Base-by-base conservation (phyloP, 2,329 filamentous ascomycete species). In the Cladobotryum protrusum region DNA sequence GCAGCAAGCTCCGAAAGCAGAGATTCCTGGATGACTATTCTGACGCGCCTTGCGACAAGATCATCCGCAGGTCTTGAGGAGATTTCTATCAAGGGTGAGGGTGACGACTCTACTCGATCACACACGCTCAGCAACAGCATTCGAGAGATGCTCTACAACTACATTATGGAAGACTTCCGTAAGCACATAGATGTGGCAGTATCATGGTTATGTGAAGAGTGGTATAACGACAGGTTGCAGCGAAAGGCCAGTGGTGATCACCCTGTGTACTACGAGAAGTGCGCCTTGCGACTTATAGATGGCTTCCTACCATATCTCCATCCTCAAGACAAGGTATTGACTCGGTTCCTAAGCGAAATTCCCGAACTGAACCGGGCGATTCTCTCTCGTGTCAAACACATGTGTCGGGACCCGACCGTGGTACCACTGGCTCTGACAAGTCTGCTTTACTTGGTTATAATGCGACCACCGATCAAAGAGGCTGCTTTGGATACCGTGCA, bases 171-270 rank as follows among this genome's bases (percentile, higher is more conserved):
- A 56, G 92, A 97, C 64, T 99, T 96, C 70, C 83, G 92, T 48
- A 84, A 80, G 54, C 85, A 93, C 40, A 91, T 97, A 55, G 91
- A 95, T 58, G 81, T 93, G 18, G 92, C 90, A 1, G 89, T 97
- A 46, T 85, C 86, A 7, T 99, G 93, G 93, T 77, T 99, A 14
- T 95, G 86, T 59, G 93, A 99, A 67, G 93, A 99, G 69, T 99
- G 93, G 92, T 97, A 96, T 68, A 95, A 91, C 60, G 92, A 97
- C 65, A 83, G 68, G 66, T 69, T 72, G 56, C 70, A 65, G 53
- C 71, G 62, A 50, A 73, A 67, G 48, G 62, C 63, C n/a, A 67
- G 66, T 33, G 64, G 65, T 11, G 72, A 76, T 37, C 75, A 77
- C 7, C 74, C 79, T 3, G 63, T 78, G 33, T 81, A 93, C 65